Evolutionary conservation across 2,329 filamentous ascomycete species (phyloP).

Genomic region (Colletotrichum cordylinicola): DNA sequence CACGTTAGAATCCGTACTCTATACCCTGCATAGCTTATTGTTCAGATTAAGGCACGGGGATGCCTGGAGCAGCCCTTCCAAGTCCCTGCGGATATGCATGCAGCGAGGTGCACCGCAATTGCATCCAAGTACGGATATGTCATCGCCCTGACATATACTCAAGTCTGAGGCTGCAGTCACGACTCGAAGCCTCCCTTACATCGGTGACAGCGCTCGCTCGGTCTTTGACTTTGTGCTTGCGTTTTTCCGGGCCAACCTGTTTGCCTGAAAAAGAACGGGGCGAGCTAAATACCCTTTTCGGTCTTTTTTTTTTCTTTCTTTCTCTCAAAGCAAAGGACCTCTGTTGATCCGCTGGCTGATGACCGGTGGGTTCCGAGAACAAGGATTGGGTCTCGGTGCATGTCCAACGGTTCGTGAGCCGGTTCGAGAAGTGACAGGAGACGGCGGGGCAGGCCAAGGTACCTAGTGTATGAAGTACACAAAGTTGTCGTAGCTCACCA

Average conservation of each 20-base stretch:
- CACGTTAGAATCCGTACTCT: neutral
- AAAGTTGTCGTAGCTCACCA: neutral
- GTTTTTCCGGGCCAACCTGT: neutral
- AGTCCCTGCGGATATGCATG: neutral
- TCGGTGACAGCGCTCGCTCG: neutral
- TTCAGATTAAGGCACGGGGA: neutral
- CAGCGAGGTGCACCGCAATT: neutral
- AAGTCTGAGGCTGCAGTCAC: neutral
- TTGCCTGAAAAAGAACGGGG: neutral
- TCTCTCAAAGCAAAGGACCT: neutral
- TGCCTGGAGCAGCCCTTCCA: neutral
- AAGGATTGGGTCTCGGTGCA: neutral
- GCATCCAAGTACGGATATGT: neutral
- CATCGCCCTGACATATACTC: neutral
- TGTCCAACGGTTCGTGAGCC: slow-evolving; percentile 17
- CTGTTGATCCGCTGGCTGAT: neutral
- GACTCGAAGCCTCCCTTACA: neutral
- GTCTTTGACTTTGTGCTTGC: neutral
- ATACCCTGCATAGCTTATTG: neutral
- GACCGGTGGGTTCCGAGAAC: neutral
- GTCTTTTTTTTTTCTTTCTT: neutral
- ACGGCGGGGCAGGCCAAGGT: slow-evolving; percentile 1
- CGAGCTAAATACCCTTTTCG: slow-evolving; percentile 1
- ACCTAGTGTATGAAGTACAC: neutral
- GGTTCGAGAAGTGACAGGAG: slow-evolving; percentile 20